Percentiles rank a stretch among this genome's conserved stretches.
Evolutionary conservation across 2,329 filamentous ascomycete genomes (phyloP).

Genomic region (Cercospora sp.): DNA sequence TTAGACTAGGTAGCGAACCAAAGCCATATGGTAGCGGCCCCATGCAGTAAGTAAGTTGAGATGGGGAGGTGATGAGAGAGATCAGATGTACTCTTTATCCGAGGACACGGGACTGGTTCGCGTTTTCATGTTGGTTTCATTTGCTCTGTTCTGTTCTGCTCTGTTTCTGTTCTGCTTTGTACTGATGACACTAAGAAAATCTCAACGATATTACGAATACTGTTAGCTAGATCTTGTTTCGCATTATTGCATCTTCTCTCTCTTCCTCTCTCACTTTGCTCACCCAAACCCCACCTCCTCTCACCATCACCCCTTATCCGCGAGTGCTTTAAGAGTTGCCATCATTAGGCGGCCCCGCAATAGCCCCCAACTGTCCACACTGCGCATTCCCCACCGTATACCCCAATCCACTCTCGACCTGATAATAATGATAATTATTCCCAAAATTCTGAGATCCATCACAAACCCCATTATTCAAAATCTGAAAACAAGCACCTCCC

Average conservation of each 20-base stretch:
- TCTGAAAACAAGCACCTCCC: constrained; percentile 6
- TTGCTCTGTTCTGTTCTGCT: not conserved
- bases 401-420: not conserved
- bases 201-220: not conserved
- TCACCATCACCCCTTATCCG: too few relatives aligned
- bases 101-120: not conserved
- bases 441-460: constrained; percentile 4
- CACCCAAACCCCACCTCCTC: not conserved
- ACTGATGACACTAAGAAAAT: not conserved
- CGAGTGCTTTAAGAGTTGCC: not conserved
- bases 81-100: not conserved
- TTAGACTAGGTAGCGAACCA: not conserved
- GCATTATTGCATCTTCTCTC: not conserved
- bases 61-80: not conserved
- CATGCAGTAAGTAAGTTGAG: not conserved
- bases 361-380: constrained; percentile 10
- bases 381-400: constrained; percentile 18
- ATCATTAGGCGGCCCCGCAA: constrained; percentile 5
- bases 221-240: not conserved
- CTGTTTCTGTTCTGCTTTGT: not conserved
- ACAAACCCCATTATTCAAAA: constrained; percentile 9
- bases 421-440: constrained; percentile 12
- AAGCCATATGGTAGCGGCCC: not conserved
- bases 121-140: not conserved
- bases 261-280: not conserved